These are phyloP conservation scores for Polyplosphaeria fusca DNA, from an alignment of 495 filamentous ascomycete genomes.

Conservation along the genomic window DNA sequence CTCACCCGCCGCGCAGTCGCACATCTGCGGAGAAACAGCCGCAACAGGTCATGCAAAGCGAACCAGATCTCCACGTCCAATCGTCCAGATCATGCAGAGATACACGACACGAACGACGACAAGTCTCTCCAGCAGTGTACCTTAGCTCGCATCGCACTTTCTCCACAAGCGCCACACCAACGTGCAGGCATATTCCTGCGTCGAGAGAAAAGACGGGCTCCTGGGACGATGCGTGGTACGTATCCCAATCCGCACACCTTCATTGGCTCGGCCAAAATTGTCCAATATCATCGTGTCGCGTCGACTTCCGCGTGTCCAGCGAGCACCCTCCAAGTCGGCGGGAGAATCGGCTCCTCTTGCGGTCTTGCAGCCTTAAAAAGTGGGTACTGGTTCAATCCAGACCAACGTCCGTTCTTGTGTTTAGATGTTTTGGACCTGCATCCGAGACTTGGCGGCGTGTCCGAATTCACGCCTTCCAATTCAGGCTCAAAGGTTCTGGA, in stretches of 20 bases:
- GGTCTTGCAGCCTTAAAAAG: too few species aligned
- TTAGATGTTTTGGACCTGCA: too few species aligned
- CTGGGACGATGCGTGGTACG: background rate
- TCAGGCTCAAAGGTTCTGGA: too few species aligned
- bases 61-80: background rate
- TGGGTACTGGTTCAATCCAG: too few species aligned
- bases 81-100: background rate
- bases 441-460: too few species aligned
- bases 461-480: too few species aligned
- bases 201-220: background rate
- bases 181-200: background rate
- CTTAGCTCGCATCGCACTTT: background rate
- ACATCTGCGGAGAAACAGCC: background rate
- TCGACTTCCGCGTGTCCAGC: too few species aligned
- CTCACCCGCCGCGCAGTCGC: background rate
- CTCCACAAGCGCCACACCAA: background rate
- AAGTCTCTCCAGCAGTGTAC: conserved; percentile 1
- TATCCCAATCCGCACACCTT: background rate
- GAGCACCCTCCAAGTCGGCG: too few species aligned
- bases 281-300: background rate
- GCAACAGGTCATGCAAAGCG: background rate
- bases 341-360: too few species aligned
- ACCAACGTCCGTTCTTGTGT: too few species aligned
- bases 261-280: background rate
- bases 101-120: background rate